Evolutionary conservation across 495 filamentous ascomycete genomes (phyloP).

Genomic region (Penicillium paxilli): DNA sequence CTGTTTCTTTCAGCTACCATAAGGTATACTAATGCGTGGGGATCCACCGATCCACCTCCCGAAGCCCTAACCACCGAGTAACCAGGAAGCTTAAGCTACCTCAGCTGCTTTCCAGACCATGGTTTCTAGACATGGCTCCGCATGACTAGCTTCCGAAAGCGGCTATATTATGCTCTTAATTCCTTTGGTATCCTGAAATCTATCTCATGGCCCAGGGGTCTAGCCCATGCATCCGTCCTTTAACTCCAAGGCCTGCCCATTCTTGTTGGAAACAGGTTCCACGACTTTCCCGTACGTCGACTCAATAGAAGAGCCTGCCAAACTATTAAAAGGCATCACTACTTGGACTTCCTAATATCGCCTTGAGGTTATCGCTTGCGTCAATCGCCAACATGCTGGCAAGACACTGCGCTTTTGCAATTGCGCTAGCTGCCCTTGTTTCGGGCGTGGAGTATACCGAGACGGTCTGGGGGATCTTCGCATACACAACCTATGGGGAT

Average conservation of each 20-base stretch:
- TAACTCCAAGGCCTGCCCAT: background rate
- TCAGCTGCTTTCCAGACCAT: background rate
- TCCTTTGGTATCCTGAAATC: constrained; percentile 8
- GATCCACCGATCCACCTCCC: constrained; percentile 7
- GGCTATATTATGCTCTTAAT: constrained; percentile 1
- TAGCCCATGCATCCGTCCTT: constrained; percentile 11
- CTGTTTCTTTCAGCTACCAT: background rate
- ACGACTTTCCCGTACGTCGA: too few relatives aligned
- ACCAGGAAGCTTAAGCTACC: constrained; percentile 2
- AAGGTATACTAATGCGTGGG: background rate
- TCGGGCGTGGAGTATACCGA: constrained; percentile 39
- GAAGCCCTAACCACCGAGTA: constrained; percentile 10
- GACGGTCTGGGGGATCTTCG: constrained; percentile 66
- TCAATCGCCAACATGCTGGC: constrained; percentile 17
- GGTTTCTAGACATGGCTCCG: background rate
- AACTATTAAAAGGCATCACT: background rate
- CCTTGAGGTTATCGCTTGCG: background rate
- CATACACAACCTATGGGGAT: constrained; percentile 75
- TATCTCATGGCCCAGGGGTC: constrained; percentile 13
- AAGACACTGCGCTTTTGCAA: constrained; percentile 2
- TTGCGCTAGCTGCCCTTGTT: constrained; percentile 7
- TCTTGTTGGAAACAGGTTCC: constrained; percentile 3
- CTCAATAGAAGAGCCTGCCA: too few relatives aligned
- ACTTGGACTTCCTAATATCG: background rate
- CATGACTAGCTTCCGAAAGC: constrained; percentile 17